Evolutionary conservation across 305 asterid genomes (phyloP).

Genomic region (Nicotiana rustica): DNA sequence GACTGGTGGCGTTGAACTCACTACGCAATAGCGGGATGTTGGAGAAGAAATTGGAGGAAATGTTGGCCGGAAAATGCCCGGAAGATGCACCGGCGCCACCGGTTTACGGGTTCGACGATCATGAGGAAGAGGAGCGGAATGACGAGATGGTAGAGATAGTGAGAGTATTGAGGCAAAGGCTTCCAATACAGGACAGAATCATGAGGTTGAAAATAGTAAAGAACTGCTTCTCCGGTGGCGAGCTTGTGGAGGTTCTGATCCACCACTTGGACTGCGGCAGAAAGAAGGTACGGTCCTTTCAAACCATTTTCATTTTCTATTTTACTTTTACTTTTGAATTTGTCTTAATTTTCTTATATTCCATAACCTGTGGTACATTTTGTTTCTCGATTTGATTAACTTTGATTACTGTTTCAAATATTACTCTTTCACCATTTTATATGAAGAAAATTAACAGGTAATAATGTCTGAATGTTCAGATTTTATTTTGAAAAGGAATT

Average conservation of each 20-base stretch:
- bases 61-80: conserved; percentile 75
- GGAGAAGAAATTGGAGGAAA: conserved; percentile 75
- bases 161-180: conserved; percentile 64
- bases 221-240: conserved; percentile 85
- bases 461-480: too few relatives aligned
- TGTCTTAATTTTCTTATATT: too few relatives aligned
- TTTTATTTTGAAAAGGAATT: too few relatives aligned
- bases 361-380: too few relatives aligned
- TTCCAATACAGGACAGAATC: conserved; percentile 89
- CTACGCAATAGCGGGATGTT: conserved; percentile 78
- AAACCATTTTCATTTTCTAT: too few relatives aligned
- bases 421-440: too few relatives aligned
- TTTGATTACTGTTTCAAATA: too few relatives aligned
- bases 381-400: too few relatives aligned
- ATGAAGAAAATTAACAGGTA: too few relatives aligned
- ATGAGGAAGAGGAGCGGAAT: conserved; percentile 49
- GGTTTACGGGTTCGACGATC: conserved; percentile 81
- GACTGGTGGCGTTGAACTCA: conserved; percentile 82
- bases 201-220: conserved; percentile 80
- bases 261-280: conserved; percentile 81
- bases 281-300: conserved; percentile 56
- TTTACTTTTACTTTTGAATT: too few relatives aligned
- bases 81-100: conserved; percentile 87
- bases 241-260: conserved; percentile 79
- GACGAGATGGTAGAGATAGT: conserved; percentile 76